These are phyloP conservation scores for Scheffersomyces quercinus DNA, from an alignment of 1,139 yeast species.

Conservation along the genomic window DNA sequence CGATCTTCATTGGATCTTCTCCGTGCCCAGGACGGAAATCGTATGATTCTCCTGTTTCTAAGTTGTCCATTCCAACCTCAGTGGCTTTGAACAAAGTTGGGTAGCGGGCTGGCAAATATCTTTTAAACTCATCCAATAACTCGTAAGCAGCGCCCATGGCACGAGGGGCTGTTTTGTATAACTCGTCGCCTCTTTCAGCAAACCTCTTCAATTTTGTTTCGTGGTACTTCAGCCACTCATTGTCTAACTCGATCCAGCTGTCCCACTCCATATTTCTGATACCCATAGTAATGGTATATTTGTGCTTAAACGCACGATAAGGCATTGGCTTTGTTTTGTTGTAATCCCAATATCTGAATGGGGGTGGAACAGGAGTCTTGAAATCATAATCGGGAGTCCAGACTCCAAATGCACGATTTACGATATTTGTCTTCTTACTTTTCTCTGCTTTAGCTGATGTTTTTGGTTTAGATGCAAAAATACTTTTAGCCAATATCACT, in stretches of 20 bases:
- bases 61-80: constrained; percentile 47
- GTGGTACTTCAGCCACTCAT: constrained; percentile 60
- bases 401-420: constrained; percentile 39
- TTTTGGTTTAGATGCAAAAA: not conserved
- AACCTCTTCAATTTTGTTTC: constrained; percentile 51
- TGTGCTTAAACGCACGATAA: constrained; percentile 62
- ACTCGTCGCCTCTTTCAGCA: constrained; percentile 43
- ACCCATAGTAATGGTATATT: constrained; percentile 62
- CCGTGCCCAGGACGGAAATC: constrained; percentile 29
- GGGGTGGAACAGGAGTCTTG: constrained; percentile 49
- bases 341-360: constrained; percentile 52
- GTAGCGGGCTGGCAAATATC: constrained; percentile 57
- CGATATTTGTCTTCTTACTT: constrained; percentile 12
- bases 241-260: constrained; percentile 66
- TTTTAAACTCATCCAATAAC: constrained; percentile 51
- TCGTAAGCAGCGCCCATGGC: constrained; percentile 61
- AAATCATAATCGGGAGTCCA: constrained; percentile 55
- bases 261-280: constrained; percentile 59
- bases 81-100: constrained; percentile 54
- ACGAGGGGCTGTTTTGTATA: constrained; percentile 52
- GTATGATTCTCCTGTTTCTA: constrained; percentile 53
- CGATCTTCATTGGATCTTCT: constrained; percentile 60
- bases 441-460: not conserved
- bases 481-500: not conserved
- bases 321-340: constrained; percentile 55